Evolutionary conservation across 2,329 filamentous ascomycete genomes (phyloP).

Genomic region (Fusarium globosum): DNA sequence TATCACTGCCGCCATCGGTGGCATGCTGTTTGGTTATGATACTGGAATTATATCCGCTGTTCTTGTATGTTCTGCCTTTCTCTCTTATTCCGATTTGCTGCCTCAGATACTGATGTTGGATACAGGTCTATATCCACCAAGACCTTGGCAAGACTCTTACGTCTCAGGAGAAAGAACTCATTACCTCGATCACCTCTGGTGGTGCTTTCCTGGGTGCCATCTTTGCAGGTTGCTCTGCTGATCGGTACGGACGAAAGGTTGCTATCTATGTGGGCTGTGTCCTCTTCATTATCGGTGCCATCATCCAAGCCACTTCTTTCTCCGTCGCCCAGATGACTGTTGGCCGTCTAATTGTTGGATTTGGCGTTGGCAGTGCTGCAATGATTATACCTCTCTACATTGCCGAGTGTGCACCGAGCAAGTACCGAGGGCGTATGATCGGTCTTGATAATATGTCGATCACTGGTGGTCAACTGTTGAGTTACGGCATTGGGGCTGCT

Average conservation of each 20-base stretch:
- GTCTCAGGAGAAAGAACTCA: constrained; percentile 60
- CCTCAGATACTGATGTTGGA: neutral
- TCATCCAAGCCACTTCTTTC: constrained; percentile 45
- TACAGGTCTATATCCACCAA: constrained; percentile 33
- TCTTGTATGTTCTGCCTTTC: constrained; percentile 13
- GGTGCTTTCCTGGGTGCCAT: constrained; percentile 45
- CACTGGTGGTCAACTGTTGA: constrained; percentile 55
- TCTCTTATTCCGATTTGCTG: neutral
- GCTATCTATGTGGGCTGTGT: constrained; percentile 45
- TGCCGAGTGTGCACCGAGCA: constrained; percentile 61
- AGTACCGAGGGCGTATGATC: constrained; percentile 61
- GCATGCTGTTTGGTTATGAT: constrained; percentile 51
- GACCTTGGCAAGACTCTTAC: constrained; percentile 53
- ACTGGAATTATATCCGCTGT: constrained; percentile 55
- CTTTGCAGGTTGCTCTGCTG: constrained; percentile 43
- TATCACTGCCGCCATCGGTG: constrained; percentile 49
- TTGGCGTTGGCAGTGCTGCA: constrained; percentile 60
- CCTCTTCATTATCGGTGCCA: constrained; percentile 42
- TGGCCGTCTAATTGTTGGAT: constrained; percentile 57
- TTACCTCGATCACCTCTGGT: constrained; percentile 63
- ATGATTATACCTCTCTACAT: constrained; percentile 62
- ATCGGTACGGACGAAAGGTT: constrained; percentile 43
- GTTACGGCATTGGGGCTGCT: constrained; percentile 55
- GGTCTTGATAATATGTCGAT: constrained; percentile 60
- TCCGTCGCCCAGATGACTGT: constrained; percentile 45